Base-by-base conservation (phyloP, 176 grass and related monocot genomes). In the Ensete glaucum region DNA sequence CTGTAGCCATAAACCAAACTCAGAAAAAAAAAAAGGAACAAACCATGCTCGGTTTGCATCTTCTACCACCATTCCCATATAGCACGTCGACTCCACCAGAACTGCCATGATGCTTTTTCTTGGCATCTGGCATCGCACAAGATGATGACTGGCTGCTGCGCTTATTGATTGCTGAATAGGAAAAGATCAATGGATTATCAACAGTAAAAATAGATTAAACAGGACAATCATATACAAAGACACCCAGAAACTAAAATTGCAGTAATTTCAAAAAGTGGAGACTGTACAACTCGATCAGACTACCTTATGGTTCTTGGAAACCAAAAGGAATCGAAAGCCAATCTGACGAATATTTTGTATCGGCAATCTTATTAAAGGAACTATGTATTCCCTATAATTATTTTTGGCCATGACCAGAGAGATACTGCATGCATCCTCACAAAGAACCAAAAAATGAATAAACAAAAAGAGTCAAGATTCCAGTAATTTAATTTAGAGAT, bases 121-220 rank as follows among this genome's bases (percentile, higher is more conserved):
- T 86, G 63, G 67, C 54, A 86, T 88, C 75, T 23, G 74, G 75
- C 0, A 66, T 24, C 29, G 82, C 67, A 2, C 72, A 49, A 77
- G 88, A 74, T 67, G 60, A 73, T 43, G 69, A 24, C 79, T 56
- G 54, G 50, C 54, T 59, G 0, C 13, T 69, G 10, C 75, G 75
- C 26, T 88, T 92, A 23, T 82, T 83, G 73, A 92, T 92, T 19
- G 83, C 89, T 92, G 85, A 79, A 82, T 67, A 14, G 69, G 70
- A 15, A 22, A 24, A 81, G 8, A 63, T 58, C 25, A 0, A 12
- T 27, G 26, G 10, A 57, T 73, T 76, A 49, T n/a, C 67, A 70
- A 82, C 59, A 64, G 52, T 51, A 66, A 60, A 16, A 56, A 56
- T 56, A 56, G 16, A 12, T 15, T 56, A 16, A 56, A 66, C 64